These are phyloP conservation scores for Debaryomyces hansenii DNA, from an alignment of 805 yeast genomes.

Conservation along the genomic window DNA sequence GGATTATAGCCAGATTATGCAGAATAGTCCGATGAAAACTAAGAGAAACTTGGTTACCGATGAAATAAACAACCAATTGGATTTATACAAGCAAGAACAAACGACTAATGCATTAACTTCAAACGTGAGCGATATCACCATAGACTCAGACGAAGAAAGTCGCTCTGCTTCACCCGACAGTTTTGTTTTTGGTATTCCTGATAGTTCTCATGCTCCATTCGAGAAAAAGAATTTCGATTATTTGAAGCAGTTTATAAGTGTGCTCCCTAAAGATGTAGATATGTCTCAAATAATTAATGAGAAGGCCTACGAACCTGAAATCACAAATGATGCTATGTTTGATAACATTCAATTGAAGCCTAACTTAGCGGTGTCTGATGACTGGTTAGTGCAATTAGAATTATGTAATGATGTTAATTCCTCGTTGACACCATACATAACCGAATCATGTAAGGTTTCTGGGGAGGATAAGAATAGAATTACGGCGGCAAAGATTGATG, in stretches of 20 bases:
- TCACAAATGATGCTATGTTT: conserved; percentile 35
- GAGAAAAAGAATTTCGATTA: conserved; percentile 27
- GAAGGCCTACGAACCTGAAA: conserved; percentile 71
- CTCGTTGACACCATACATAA: conserved; percentile 35
- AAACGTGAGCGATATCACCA: conserved; percentile 32
- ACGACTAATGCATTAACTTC: conserved; percentile 21
- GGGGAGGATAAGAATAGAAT: conserved; percentile 17
- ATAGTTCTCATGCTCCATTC: background rate
- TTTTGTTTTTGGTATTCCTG: conserved; percentile 6
- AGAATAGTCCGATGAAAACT: conserved; percentile 21
- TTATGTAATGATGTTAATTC: conserved; percentile 48
- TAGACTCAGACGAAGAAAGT: conserved; percentile 22
- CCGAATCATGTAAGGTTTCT: conserved; percentile 2
- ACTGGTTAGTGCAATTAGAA: conserved; percentile 67
- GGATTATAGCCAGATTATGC: conserved; percentile 17
- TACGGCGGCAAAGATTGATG: conserved; percentile 42
- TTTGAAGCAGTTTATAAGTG: conserved; percentile 32
- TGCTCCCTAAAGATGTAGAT: conserved; percentile 28
- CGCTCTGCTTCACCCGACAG: conserved; percentile 9
- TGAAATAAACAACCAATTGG: conserved; percentile 30
- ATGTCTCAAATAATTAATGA: conserved; percentile 50
- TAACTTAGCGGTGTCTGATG: conserved; percentile 48
- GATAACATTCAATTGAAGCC: conserved; percentile 41
- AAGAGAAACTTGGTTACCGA: conserved; percentile 30
- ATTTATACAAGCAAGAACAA: conserved; percentile 18